Conservation (phyloP, 305 asterid genomes). For the Lippia alba region DNA sequence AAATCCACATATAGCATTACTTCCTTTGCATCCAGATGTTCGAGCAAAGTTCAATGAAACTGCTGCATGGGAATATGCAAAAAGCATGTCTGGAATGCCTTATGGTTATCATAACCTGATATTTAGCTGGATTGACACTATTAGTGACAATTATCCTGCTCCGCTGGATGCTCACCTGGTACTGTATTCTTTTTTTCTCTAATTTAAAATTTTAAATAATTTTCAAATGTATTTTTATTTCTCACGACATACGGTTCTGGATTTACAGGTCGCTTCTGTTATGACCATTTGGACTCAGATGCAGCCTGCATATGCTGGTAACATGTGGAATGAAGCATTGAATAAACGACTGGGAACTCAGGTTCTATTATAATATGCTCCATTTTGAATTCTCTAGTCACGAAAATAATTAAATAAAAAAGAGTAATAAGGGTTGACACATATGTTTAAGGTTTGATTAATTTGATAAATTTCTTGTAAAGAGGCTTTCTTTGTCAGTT, state of each 20-base stretch:
- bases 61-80: slow-evolving; percentile 97
- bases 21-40: slow-evolving; percentile 84
- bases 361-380: slow-evolving; percentile 46
- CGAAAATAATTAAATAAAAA: too few species aligned
- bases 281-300: slow-evolving; percentile 93
- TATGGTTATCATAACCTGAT: slow-evolving; percentile 97
- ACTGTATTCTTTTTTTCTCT: slow-evolving; percentile 30
- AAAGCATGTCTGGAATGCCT: slow-evolving; percentile 79
- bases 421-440: too few species aligned
- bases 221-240: slow-evolving; percentile 7
- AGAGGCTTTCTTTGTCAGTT: too few species aligned
- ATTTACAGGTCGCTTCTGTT: slow-evolving; percentile 85
- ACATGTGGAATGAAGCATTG: slow-evolving; percentile 95
- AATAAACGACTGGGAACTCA: slow-evolving; percentile 92
- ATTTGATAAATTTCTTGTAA: too few species aligned
- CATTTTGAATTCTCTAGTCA: too few species aligned
- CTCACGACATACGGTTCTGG: slow-evolving; percentile 11
- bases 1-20: slow-evolving; percentile 91
- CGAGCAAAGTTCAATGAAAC: slow-evolving; percentile 80
- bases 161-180: slow-evolving; percentile 98
- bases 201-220: background rate
- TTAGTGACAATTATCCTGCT: slow-evolving; percentile 75
- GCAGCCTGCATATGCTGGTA: slow-evolving; percentile 87
- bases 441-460: too few species aligned
- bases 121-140: slow-evolving; percentile 97